phyloP scores from a whole-genome alignment of 2,329 filamentous ascomycete species.

The Cladophialophora immunda region DNA sequence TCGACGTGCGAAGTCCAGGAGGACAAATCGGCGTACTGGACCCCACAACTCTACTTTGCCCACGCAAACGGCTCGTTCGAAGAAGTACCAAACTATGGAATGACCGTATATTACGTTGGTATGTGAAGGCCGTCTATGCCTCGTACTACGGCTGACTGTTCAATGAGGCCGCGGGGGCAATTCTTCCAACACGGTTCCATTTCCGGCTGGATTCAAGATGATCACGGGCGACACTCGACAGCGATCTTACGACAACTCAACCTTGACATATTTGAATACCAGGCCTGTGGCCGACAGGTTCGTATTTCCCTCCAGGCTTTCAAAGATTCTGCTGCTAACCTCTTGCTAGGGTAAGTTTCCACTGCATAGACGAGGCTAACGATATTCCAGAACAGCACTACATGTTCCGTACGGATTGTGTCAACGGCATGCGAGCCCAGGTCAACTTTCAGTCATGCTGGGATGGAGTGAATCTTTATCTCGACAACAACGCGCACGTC shows the following conservation, averaged over 20 bases:
- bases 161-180: constrained; percentile 46
- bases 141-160: constrained; percentile 45
- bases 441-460: constrained; percentile 91
- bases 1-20: constrained; percentile 82
- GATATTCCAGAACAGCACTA: constrained; percentile 71
- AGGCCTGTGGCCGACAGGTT: constrained; percentile 69
- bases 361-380: constrained; percentile 75
- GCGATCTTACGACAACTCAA: constrained; percentile 42
- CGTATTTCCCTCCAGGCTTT: constrained; percentile 76
- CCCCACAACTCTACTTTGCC: constrained; percentile 79
- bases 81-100: constrained; percentile 59
- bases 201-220: constrained; percentile 82
- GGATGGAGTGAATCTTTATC: constrained; percentile 73
- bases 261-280: constrained; percentile 54
- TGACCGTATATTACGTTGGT: constrained; percentile 37
- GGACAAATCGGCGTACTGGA: constrained; percentile 91
- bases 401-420: constrained; percentile 78
- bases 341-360: constrained; percentile 73
- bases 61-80: constrained; percentile 65
- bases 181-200: constrained; percentile 71
- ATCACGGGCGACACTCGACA: constrained; percentile 77
- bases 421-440: constrained; percentile 80
- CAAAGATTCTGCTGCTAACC: constrained; percentile 48
- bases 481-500: constrained; percentile 69
- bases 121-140: constrained; percentile 39